Conservation (phyloP, 2,329 filamentous ascomycete species). For the Aspergillus calidoustus region DNA sequence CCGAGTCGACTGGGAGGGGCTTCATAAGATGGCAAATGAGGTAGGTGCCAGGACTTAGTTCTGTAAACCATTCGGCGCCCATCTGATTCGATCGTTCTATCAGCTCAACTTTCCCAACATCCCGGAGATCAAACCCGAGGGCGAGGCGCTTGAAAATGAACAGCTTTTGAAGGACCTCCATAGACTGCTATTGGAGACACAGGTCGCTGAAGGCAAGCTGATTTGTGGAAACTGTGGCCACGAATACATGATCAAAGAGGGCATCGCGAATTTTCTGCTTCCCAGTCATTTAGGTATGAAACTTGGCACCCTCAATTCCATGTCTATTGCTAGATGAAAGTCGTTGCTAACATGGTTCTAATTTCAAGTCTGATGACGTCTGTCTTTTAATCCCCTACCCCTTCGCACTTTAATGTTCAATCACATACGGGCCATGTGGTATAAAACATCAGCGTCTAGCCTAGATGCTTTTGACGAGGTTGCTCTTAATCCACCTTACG, state of each 20-base stretch:
- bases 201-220: constrained; percentile 84
- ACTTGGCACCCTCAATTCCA: background rate
- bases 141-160: constrained; percentile 67
- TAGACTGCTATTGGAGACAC: constrained; percentile 82
- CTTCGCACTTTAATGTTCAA: background rate
- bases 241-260: constrained; percentile 92
- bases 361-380: background rate
- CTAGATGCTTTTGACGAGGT: background rate
- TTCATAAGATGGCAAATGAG: constrained; percentile 75
- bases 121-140: constrained; percentile 66
- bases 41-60: constrained; percentile 22
- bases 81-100: background rate
- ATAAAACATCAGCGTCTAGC: background rate
- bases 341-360: constrained; percentile 4
- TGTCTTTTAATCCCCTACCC: background rate
- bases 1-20: constrained; percentile 83
- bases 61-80: background rate
- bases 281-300: constrained; percentile 77
- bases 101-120: constrained; percentile 80
- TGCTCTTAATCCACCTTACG: background rate
- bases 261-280: constrained; percentile 93
- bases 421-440: background rate
- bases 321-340: background rate
- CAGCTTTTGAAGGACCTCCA: constrained; percentile 79
- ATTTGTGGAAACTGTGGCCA: constrained; percentile 91